phyloP scores from a whole-genome alignment of 192 early-diverging fungal genomes.

The Ambispora gerdemannii region DNA sequence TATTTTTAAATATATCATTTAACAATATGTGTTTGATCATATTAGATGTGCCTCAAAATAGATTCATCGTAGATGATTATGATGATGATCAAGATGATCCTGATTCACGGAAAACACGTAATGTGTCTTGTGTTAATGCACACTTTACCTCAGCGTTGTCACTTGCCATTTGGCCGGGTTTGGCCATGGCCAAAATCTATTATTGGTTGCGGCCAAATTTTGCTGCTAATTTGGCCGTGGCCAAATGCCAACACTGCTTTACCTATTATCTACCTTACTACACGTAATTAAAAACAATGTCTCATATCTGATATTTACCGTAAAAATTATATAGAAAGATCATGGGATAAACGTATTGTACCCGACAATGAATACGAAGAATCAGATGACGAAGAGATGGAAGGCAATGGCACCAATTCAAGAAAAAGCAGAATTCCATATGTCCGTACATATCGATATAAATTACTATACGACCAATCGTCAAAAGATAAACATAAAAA shows the following conservation, averaged over 20 bases:
- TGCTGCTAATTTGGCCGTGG: no score
- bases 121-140: not conserved
- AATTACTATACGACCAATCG: not conserved
- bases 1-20: not conserved
- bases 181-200: not conserved
- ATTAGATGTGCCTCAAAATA: constrained; percentile 65
- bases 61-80: constrained; percentile 56
- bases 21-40: not conserved
- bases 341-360: constrained; percentile 61
- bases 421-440: not conserved
- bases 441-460: constrained; percentile 7
- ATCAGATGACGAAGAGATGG: constrained; percentile 59
- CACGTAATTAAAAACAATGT: no score
- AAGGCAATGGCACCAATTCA: not conserved
- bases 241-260: no score
- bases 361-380: constrained; percentile 73
- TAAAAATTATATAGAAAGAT: constrained; percentile 59
- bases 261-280: no score
- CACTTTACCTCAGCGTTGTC: not conserved
- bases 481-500: no score
- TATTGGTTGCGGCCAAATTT: no score
- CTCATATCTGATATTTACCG: no score
- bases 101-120: constrained; percentile 60
- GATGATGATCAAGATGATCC: constrained; percentile 62
- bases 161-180: not conserved